Evolutionary conservation across 345 rosid genomes (phyloP), one percentile per base, ranked within the genome.

Genomic region (Angophora floribunda): DNA sequence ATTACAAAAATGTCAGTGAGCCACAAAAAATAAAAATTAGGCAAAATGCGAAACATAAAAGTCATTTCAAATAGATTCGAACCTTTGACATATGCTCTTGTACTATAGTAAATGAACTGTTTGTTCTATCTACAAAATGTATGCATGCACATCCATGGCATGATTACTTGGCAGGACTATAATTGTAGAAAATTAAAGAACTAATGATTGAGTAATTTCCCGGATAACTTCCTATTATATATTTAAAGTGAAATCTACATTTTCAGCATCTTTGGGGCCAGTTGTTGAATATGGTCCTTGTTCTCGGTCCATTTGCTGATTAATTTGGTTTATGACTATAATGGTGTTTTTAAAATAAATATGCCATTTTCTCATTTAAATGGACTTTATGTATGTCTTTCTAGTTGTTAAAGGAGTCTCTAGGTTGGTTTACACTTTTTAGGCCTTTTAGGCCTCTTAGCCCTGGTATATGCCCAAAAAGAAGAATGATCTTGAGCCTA

Each of bases 41-140:
- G 82, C 47, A 2, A 70, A 70, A 70, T 70, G 45, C 8, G 9
- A 70, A 32, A 70, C 14, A 61, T 61, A 5, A 70, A 70, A 36
- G 26, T 70, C 13, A 70, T 15, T 17, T 36, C 26, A 70, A 17
- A 70, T 41, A 70, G 26, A 30, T 61, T 61, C 13, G 70, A 61
- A 61, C 70, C 9, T 61, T 61, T 61, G 36, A 61, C 70, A 13
- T 61, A 61, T 61, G 70, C 70, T 61, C 70, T 61, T 16, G 3
- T 28, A 61, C 36, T 3, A 61, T 28, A 63, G 9, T 1, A 6
- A 6, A 28, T 0, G 75, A 28, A n/a, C 1, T 13, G 3, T 63
- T 15, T 0, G 2, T 63, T 17, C 53, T 52, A 52, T 52, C 53
- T 52, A 52, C 53, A 52, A 14, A 15, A 15, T 14, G 6, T 52